Conservation (phyloP, 2,329 filamentous ascomycete genomes). For the Botrytis elliptica region DNA sequence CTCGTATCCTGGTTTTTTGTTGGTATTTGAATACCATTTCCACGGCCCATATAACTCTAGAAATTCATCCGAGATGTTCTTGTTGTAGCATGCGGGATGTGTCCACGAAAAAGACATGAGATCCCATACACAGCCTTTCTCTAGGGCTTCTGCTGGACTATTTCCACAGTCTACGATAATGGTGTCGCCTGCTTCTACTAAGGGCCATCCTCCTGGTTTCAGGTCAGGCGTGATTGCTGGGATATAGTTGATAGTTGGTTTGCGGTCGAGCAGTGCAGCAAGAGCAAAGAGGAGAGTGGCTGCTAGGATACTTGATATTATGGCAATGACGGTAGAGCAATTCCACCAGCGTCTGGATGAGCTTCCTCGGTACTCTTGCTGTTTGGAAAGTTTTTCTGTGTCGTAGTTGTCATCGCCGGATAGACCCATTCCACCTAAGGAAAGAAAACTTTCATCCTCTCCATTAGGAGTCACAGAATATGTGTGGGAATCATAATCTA, state of each 20-base stretch:
- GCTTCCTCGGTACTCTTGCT: neutral
- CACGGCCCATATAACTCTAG: neutral
- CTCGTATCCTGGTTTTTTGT: neutral
- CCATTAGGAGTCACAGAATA: neutral
- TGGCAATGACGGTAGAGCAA: neutral
- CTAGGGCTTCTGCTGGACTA: constrained; percentile 15
- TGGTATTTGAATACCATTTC: neutral
- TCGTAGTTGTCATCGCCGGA: neutral
- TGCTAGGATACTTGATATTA: neutral
- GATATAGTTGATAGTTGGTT: neutral
- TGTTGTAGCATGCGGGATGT: constrained; percentile 15
- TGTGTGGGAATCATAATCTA: neutral
- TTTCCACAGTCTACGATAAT: constrained; percentile 13
- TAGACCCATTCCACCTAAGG: neutral
- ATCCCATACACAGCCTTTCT: constrained; percentile 18
- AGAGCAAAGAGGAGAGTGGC: neutral
- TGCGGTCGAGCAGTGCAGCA: neutral
- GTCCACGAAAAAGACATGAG: constrained; percentile 20
- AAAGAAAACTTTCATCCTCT: neutral
- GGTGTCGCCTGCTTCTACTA: neutral
- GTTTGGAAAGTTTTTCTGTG: neutral
- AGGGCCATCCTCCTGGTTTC: neutral
- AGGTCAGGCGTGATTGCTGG: neutral
- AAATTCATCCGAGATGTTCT: constrained; percentile 6
- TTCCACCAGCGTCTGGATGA: neutral